phyloP scores from a whole-genome alignment of 495 filamentous ascomycete genomes.

The Penicillium manginii region DNA sequence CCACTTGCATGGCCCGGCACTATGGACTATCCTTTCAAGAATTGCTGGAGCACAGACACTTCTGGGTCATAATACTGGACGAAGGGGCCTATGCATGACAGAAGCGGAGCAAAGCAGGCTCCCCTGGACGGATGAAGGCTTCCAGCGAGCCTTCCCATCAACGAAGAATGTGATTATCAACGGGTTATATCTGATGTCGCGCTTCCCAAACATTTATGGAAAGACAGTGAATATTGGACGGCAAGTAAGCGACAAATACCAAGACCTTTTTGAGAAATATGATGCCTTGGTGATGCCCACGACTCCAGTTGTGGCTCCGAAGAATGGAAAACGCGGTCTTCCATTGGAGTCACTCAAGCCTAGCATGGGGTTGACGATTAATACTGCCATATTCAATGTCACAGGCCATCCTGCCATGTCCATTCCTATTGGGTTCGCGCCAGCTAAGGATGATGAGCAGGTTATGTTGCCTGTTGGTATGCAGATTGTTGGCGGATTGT shows the following conservation, averaged over 20 bases:
- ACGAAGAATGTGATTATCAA: slow-evolving; percentile 50
- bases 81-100: slow-evolving; percentile 42
- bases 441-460: slow-evolving; percentile 42
- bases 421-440: slow-evolving; percentile 56
- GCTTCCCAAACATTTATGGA: slow-evolving; percentile 44
- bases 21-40: slow-evolving; percentile 55
- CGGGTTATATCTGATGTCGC: slow-evolving; percentile 42
- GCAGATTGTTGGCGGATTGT: slow-evolving; percentile 58
- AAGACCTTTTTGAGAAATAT: slow-evolving; percentile 42
- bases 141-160: slow-evolving; percentile 39
- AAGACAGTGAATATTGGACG: slow-evolving; percentile 49
- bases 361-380: slow-evolving; percentile 52
- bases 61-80: slow-evolving; percentile 42
- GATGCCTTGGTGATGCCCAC: slow-evolving; percentile 57
- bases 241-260: slow-evolving; percentile 47
- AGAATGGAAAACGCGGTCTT: slow-evolving; percentile 38
- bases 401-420: slow-evolving; percentile 62
- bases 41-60: slow-evolving; percentile 47
- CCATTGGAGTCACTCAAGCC: slow-evolving; percentile 45
- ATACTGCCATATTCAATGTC: slow-evolving; percentile 60
- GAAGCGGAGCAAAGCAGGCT: slow-evolving; percentile 39
- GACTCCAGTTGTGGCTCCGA: slow-evolving; percentile 42
- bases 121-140: slow-evolving; percentile 38
- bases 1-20: slow-evolving; percentile 48
- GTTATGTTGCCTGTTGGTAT: slow-evolving; percentile 59